phyloP scores from a whole-genome alignment of 1,284 basidiomycete genomes.

The Bjerkandera adusta region DNA sequence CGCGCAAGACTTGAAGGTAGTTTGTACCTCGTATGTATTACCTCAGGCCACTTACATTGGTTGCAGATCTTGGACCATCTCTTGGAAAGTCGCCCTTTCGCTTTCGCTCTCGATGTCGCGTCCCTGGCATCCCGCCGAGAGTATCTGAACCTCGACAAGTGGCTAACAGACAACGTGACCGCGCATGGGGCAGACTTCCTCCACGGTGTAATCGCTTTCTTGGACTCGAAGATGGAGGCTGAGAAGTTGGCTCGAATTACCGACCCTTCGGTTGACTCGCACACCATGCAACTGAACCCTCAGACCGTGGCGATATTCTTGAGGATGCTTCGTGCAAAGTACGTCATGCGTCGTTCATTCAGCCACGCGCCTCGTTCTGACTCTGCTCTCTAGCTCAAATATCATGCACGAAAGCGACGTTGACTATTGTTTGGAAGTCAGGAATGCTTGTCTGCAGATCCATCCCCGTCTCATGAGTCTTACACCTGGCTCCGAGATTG shows the following conservation, averaged over 20 bases:
- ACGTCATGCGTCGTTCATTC: slow-evolving; percentile 24
- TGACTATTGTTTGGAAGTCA: slow-evolving; percentile 88
- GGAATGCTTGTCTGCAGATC: slow-evolving; percentile 92
- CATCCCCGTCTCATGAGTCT: slow-evolving; percentile 97
- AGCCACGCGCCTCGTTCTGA: neutral
- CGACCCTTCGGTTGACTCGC: slow-evolving; percentile 75
- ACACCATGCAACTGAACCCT: slow-evolving; percentile 81
- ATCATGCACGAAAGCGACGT: slow-evolving; percentile 78
- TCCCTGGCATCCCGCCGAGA: slow-evolving; percentile 91
- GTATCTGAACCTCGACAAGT: slow-evolving; percentile 94
- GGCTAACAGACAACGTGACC: slow-evolving; percentile 87
- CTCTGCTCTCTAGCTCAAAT: slow-evolving; percentile 43
- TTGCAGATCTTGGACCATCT: slow-evolving; percentile 84
- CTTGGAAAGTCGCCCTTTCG: slow-evolving; percentile 84
- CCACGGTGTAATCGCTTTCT: slow-evolving; percentile 82
- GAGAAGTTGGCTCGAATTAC: slow-evolving; percentile 80
- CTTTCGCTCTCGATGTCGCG: slow-evolving; percentile 90
- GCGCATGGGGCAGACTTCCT: slow-evolving; percentile 85
- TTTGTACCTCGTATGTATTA: slow-evolving; percentile 5
- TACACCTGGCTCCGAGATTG: slow-evolving; percentile 83
- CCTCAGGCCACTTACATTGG: neutral
- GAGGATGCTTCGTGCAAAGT: slow-evolving; percentile 81
- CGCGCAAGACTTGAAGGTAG: slow-evolving; percentile 90
- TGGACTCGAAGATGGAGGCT: slow-evolving; percentile 89
- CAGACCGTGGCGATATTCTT: slow-evolving; percentile 92